Conservation (phyloP, 2,329 filamentous ascomycete species). For the Pyrenochaeta sp. region DNA sequence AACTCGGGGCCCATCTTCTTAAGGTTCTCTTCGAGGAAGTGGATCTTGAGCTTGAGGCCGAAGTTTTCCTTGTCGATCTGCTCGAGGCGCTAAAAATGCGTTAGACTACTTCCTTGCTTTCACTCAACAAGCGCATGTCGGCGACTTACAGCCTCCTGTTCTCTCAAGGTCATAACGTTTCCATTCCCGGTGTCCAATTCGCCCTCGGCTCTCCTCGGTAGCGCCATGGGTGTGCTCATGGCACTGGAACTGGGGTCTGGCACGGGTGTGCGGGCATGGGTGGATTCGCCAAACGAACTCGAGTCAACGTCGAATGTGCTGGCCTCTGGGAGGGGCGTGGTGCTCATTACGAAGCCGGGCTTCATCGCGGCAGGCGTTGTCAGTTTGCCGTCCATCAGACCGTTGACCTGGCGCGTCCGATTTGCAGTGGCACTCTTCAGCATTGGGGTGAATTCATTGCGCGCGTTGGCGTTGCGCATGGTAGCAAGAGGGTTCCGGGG, state of each 20-base stretch:
- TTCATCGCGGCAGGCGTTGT: slow-evolving; percentile 72
- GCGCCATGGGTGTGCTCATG: slow-evolving; percentile 80
- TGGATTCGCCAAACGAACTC: slow-evolving; percentile 62
- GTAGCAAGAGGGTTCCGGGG: slow-evolving; percentile 74
- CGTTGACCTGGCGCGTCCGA: slow-evolving; percentile 56
- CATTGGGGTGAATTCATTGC: slow-evolving; percentile 90
- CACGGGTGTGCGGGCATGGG: slow-evolving; percentile 72
- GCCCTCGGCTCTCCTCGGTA: slow-evolving; percentile 69
- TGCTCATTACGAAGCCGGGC: slow-evolving; percentile 69
- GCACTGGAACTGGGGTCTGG: slow-evolving; percentile 80
- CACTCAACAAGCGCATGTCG: background rate
- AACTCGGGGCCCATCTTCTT: slow-evolving; percentile 87
- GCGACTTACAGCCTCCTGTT: slow-evolving; percentile 83
- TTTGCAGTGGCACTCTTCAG: slow-evolving; percentile 83
- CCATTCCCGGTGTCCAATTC: slow-evolving; percentile 80
- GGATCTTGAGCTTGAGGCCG: slow-evolving; percentile 82
- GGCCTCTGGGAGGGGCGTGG: slow-evolving; percentile 79
- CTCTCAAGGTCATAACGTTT: slow-evolving; percentile 87
- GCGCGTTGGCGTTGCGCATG: slow-evolving; percentile 61
- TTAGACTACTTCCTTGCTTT: slow-evolving; percentile 3
- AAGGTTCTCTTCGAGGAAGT: slow-evolving; percentile 91
- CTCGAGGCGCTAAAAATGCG: slow-evolving; percentile 72
- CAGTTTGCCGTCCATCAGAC: slow-evolving; percentile 44
- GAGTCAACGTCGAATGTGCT: slow-evolving; percentile 61
- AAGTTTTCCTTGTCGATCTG: slow-evolving; percentile 99